Evolutionary conservation across 192 early-diverging fungal species (phyloP), one percentile per base, ranked within the genome.

Genomic region (Powellomyces hirtus): DNA sequence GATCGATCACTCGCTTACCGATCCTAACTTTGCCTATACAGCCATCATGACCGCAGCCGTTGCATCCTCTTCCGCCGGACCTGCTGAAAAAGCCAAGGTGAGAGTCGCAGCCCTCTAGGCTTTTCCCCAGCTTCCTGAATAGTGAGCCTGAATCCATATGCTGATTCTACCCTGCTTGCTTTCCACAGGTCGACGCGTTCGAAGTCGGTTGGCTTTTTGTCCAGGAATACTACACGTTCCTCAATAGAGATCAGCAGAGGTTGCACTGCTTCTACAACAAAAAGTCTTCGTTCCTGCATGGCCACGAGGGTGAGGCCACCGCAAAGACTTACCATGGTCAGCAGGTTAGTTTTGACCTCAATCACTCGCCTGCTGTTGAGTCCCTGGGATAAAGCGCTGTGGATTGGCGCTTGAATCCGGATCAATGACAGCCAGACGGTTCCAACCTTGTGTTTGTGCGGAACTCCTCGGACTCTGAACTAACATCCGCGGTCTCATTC

Each of bases 201-300:
- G 89, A 95, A 69, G 86, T 97, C 50, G 94, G 94, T 31, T 91
- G 90, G 91, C 85, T 95, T 68, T 97, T 97, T 81, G 95, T 92
- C 53, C 89, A 91, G 72, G 88, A 96, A 73, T 97, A 95, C 76
- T 97, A 97, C 79, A 94, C 90, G 34, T 89, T 92, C 71, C 77
- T 97, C 73, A 92, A 93, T 83, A 88, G 88, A 67, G 86, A 91
- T 16, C 94, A 94, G 31, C 59, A 81, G 35, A 79, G 83, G 46
- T 84, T 97, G 26, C 89, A 94, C 81, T 84, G 78, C 67, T 96
- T 95, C 77, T 97, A 95, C 83, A 90, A 87, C 72, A 90, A 89
- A 67, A 83, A 92, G 64, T 95, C 94, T 11, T 84, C 78, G 30
- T 89, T 88, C 68, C 82, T 91, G 67, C 90, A 94, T 62, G 95